Conservation (phyloP, 2,329 filamentous ascomycete genomes). For the Pseudogymnoascus sp. region DNA sequence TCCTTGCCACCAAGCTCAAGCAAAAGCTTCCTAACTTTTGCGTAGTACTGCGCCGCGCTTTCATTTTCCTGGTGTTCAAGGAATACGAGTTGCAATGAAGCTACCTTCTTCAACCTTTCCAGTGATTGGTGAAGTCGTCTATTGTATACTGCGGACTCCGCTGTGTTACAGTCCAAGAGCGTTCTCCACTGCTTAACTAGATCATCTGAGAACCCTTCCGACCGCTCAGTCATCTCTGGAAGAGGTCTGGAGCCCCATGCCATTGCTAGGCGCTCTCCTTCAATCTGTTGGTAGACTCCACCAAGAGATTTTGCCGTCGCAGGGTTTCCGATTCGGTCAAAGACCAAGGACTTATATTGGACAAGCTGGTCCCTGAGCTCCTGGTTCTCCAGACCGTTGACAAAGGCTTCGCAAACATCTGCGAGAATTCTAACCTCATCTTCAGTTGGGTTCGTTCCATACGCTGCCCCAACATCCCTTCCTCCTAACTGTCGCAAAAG, state of each 20-base stretch:
- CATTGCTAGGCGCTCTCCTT: slow-evolving; percentile 46
- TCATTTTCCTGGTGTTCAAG: slow-evolving; percentile 48
- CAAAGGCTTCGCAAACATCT: slow-evolving; percentile 43
- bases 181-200: slow-evolving; percentile 38
- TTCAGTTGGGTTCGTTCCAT: slow-evolving; percentile 18
- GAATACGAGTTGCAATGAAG: slow-evolving; percentile 43
- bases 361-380: slow-evolving; percentile 37
- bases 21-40: slow-evolving; percentile 35
- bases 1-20: slow-evolving; percentile 27
- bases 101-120: slow-evolving; percentile 42
- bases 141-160: slow-evolving; percentile 41
- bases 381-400: slow-evolving; percentile 43
- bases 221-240: slow-evolving; percentile 28
- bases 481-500: slow-evolving; percentile 23
- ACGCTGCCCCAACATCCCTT: slow-evolving; percentile 20
- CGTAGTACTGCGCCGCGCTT: slow-evolving; percentile 40
- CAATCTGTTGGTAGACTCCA: slow-evolving; percentile 45
- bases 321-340: slow-evolving; percentile 17
- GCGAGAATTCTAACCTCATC: slow-evolving; percentile 42
- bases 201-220: slow-evolving; percentile 31
- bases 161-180: slow-evolving; percentile 18
- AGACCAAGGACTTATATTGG: slow-evolving; percentile 38
- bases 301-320: slow-evolving; percentile 39
- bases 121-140: slow-evolving; percentile 42
- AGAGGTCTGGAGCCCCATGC: slow-evolving; percentile 34